phyloP scores from a whole-genome alignment of 2,329 filamentous ascomycete species.

The Rhynchosporium agropyri region DNA sequence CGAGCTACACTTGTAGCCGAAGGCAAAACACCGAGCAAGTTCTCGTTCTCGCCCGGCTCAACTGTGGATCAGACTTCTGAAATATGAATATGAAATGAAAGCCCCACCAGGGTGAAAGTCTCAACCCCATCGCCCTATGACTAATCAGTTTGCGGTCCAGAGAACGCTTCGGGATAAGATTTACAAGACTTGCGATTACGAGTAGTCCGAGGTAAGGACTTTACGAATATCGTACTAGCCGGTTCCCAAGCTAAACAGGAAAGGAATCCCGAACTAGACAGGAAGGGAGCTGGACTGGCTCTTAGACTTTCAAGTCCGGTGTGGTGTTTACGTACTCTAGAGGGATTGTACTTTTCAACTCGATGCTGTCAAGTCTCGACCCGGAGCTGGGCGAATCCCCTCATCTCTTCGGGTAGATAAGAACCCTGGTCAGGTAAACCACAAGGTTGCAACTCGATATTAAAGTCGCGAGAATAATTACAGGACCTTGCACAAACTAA shows the following conservation, averaged over 20 bases:
- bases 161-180: neutral
- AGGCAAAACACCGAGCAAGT: neutral
- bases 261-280: no score
- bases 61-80: slow-evolving; percentile 8
- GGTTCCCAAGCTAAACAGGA: no score
- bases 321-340: neutral
- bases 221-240: neutral
- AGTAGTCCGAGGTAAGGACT: neutral
- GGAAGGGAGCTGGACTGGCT: no score
- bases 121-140: neutral
- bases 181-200: neutral
- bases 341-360: no score
- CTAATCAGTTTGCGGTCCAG: neutral
- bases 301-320: neutral
- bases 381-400: no score
- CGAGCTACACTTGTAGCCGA: neutral
- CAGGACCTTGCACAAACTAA: no score
- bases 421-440: no score
- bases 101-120: neutral
- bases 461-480: no score
- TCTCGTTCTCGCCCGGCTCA: neutral
- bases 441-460: no score
- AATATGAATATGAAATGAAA: slow-evolving; percentile 4
- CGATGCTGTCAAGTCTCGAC: neutral
- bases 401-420: no score